Conservation (phyloP, 805 yeast species). For the Metschnikowia baotianmanensis region DNA sequence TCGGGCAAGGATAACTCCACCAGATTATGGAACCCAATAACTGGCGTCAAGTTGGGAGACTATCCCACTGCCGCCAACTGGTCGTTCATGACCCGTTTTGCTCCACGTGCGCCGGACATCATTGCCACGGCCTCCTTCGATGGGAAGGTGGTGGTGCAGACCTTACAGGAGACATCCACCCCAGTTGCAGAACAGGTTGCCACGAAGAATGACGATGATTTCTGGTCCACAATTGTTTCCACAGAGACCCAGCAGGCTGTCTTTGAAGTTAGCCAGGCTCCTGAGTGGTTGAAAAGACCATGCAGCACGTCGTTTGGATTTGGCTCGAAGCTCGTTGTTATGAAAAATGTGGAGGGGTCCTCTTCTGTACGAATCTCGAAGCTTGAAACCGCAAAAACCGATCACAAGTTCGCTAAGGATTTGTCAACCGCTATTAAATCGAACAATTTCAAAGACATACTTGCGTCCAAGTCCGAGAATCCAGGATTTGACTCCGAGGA, state of each 20-base stretch:
- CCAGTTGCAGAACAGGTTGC: slow-evolving; percentile 46
- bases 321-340: slow-evolving; percentile 81
- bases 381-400: slow-evolving; percentile 36
- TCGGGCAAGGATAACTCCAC: slow-evolving; percentile 91
- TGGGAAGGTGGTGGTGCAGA: slow-evolving; percentile 75
- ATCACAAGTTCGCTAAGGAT: slow-evolving; percentile 23
- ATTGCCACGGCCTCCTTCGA: slow-evolving; percentile 89
- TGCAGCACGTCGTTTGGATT: slow-evolving; percentile 82
- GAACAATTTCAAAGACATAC: slow-evolving; percentile 52
- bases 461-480: slow-evolving; percentile 49
- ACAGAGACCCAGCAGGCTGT: slow-evolving; percentile 72
- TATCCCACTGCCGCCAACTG: slow-evolving; percentile 92
- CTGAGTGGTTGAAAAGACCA: slow-evolving; percentile 80
- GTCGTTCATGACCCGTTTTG: slow-evolving; percentile 87
- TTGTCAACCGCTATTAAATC: slow-evolving; percentile 58
- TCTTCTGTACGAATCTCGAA: slow-evolving; percentile 45
- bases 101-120: slow-evolving; percentile 83
- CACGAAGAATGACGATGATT: slow-evolving; percentile 63
- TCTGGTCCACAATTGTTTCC: slow-evolving; percentile 77
- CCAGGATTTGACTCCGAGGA: slow-evolving; percentile 48
- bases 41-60: slow-evolving; percentile 71
- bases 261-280: slow-evolving; percentile 74
- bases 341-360: slow-evolving; percentile 40
- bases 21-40: slow-evolving; percentile 83
- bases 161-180: slow-evolving; percentile 82